A percentile compares a stretch with the other conserved stretches of the same genome.
These are phyloP conservation scores for Tephrocybe rancida DNA, from an alignment of 768 basidiomycete species.

Conservation along the genomic window DNA sequence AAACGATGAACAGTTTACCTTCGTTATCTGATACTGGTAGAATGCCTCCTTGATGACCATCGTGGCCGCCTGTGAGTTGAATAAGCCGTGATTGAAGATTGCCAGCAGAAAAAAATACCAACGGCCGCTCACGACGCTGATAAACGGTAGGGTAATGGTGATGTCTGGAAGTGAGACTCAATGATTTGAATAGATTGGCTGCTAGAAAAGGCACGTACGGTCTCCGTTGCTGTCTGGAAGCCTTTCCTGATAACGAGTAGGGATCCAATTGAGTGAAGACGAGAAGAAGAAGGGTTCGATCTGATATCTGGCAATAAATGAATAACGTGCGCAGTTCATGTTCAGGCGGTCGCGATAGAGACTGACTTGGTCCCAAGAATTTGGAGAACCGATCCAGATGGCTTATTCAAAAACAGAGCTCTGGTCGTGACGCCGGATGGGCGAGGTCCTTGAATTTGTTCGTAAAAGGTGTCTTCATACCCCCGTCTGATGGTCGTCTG, in stretches of 20 bases:
- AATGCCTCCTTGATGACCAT: constrained; percentile 6
- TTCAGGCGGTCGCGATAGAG: background rate
- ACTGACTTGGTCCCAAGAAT: constrained; percentile 53
- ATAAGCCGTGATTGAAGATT: background rate
- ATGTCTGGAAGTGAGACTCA: constrained; percentile 31
- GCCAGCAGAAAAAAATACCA: background rate
- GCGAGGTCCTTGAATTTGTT: constrained; percentile 2
- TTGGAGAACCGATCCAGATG: constrained; percentile 52
- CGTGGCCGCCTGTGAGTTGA: background rate
- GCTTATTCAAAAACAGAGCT: constrained; percentile 50
- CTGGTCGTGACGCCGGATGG: constrained; percentile 19
- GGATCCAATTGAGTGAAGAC: constrained; percentile 62
- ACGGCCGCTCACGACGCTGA: constrained; percentile 3
- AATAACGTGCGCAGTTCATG: background rate
- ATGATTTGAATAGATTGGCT: constrained; percentile 5
- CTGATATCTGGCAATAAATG: constrained; percentile 37
- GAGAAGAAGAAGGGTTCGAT: constrained; percentile 71
- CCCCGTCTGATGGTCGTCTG: background rate
- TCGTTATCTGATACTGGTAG: constrained; percentile 5
- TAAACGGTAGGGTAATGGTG: constrained; percentile 42
- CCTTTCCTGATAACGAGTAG: constrained; percentile 54
- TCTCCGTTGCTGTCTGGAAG: constrained; percentile 28
- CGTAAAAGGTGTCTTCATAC: background rate
- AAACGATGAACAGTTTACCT: background rate
- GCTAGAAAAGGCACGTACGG: constrained; percentile 31